Evolutionary conservation across 352 stramenopile genomes (phyloP).

Genomic region (Phytophthora vignae): DNA sequence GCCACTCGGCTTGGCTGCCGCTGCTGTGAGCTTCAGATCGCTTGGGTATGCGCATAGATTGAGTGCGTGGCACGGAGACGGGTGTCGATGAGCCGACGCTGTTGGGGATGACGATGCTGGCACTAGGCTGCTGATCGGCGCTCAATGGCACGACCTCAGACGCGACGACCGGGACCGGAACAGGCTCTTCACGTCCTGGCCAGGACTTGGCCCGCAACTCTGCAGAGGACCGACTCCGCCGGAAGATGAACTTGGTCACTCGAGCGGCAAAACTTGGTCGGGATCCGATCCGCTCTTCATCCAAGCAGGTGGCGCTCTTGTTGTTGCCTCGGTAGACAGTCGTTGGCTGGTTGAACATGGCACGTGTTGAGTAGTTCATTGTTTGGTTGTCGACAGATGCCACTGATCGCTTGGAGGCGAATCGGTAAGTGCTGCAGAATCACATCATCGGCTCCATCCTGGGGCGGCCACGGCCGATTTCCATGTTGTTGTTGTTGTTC

Average conservation of each 20-base stretch:
- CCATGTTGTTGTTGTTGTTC: too few species aligned
- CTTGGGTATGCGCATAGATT: background rate
- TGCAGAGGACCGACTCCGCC: background rate
- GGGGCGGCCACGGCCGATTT: too few species aligned
- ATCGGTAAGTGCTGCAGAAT: background rate
- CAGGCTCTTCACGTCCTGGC: conserved; percentile 13
- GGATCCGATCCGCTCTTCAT: background rate
- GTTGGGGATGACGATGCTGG: conserved; percentile 17
- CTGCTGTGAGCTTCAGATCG: background rate
- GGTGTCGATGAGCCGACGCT: background rate
- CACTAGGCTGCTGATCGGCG: conserved; percentile 11
- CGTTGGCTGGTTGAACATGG: background rate
- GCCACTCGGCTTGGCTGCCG: conserved; percentile 15
- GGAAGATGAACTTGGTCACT: conserved; percentile 15
- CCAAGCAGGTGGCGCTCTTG: background rate
- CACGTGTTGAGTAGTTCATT: background rate
- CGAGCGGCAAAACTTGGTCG: background rate
- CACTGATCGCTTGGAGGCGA: background rate
- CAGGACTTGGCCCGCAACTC: conserved; percentile 25
- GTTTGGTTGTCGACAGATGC: background rate
- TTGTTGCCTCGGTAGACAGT: background rate
- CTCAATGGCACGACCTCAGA: background rate
- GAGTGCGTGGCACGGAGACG: background rate
- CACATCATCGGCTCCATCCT: too few species aligned
- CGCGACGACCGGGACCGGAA: background rate